phyloP scores from a whole-genome alignment of 1,284 basidiomycete genomes.

The Xanthoconium separans region DNA sequence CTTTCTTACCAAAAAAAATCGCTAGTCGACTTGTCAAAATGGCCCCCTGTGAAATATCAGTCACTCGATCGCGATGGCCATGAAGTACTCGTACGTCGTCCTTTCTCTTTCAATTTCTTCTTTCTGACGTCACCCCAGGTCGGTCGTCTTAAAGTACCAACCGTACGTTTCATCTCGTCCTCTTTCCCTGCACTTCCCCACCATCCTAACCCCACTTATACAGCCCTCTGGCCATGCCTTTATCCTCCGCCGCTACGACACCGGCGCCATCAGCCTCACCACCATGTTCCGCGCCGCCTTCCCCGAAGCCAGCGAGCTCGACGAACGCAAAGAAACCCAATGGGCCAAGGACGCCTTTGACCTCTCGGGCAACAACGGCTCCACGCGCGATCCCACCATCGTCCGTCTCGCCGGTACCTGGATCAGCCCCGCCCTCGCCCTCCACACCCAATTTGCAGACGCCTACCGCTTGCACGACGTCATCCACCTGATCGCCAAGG shows the following conservation, averaged over 20 bases:
- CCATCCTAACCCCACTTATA: constrained; percentile 3
- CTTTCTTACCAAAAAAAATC: not conserved
- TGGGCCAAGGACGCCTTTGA: constrained; percentile 87
- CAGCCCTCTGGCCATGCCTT: constrained; percentile 85
- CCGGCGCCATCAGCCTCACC: constrained; percentile 90
- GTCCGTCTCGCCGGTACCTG: constrained; percentile 89
- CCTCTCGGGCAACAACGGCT: constrained; percentile 80
- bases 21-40: constrained; percentile 31
- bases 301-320: constrained; percentile 77
- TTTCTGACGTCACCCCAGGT: constrained; percentile 47
- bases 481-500: constrained; percentile 67
- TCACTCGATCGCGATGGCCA: constrained; percentile 77
- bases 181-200: too few relatives aligned
- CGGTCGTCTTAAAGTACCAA: constrained; percentile 92
- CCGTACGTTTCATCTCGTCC: constrained; percentile 48
- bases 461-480: constrained; percentile 61
- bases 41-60: constrained; percentile 78
- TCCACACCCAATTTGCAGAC: constrained; percentile 56
- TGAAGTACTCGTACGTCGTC: constrained; percentile 71
- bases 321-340: constrained; percentile 81
- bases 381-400: constrained; percentile 53
- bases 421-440: constrained; percentile 76
- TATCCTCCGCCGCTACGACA: constrained; percentile 94
- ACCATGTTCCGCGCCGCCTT: constrained; percentile 99
- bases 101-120: not conserved